Evolutionary conservation across 1,284 basidiomycete species (phyloP), one percentile per base, ranked within the genome.

Genomic region (Tylopilus sp.): DNA sequence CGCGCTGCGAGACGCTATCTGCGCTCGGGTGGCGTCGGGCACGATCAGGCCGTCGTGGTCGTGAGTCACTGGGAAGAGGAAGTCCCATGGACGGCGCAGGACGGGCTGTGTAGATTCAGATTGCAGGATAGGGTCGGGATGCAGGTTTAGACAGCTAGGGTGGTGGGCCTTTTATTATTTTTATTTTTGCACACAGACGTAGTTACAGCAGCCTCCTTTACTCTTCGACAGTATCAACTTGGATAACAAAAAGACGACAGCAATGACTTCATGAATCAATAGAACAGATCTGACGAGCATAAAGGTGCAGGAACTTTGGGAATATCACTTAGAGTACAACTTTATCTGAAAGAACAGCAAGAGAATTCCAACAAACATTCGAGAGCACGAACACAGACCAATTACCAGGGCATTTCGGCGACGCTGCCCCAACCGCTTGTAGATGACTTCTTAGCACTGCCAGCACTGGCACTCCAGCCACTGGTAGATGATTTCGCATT

Each of bases 51-150:
- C 0, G 85, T 91, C 13, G 74, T 96, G 2, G 84, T 92, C 3
- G 81, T 97, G 36, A 90, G 84, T 30, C 93, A 96, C 69, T 93
- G 89, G 80, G 87, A 89, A 57, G 86, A 89, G 36, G 93, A 97
- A 68, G 83, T 93, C 18, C 87, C 87, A 2, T 90, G 87, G 87
- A 70, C 66, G 0, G 59, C 54, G 0, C 68, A 70, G 23, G 81
- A 86, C 44, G 82, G 81, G 0, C 56, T 78, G 23, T 63, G 57
- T 56, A 63, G 56, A 48, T 72, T 71, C 41, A 63, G 54, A 43
- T 53, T 79, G 36, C 66, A 72, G 12, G 38, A 49, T 4, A 75
- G 76, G 7, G 42, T 57, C 10, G 75, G 74, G 16, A 41, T 46
- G 3, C 52, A 54, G n/a, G 13, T 37, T 6, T 47, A 39, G 46